Conservation (phyloP, 257 asterid genomes). For the Solanum tacnaense region DNA sequence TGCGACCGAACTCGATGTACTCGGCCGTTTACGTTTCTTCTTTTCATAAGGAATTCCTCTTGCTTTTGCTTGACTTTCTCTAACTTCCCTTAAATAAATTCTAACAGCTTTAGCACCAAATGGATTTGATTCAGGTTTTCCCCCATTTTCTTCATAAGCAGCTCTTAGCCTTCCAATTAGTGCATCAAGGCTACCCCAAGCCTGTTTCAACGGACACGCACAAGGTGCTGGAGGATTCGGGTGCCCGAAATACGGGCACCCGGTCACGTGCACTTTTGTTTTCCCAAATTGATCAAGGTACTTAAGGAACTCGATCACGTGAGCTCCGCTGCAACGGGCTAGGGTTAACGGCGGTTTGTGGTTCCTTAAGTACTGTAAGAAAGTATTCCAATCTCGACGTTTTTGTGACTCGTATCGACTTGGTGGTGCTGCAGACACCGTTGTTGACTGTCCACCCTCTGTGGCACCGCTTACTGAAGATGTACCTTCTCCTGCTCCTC, state of each 20-base stretch:
- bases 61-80: conserved; percentile 38
- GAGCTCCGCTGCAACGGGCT: conserved; percentile 41
- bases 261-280: conserved; percentile 34
- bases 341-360: conserved; percentile 38
- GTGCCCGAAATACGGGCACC: conserved; percentile 36
- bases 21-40: conserved; percentile 32
- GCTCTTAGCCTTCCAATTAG: conserved; percentile 42
- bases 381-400: conserved; percentile 43
- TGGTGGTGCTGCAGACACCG: conserved; percentile 19
- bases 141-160: conserved; percentile 39
- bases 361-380: conserved; percentile 28
- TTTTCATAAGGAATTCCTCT: conserved; percentile 40
- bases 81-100: conserved; percentile 35
- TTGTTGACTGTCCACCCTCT: conserved; percentile 16
- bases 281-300: conserved; percentile 42
- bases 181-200: conserved; percentile 49
- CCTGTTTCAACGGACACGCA: conserved; percentile 31
- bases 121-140: conserved; percentile 35
- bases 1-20: background rate
- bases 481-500: conserved; percentile 5
- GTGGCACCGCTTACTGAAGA: background rate
- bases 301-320: conserved; percentile 41
- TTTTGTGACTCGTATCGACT: conserved; percentile 41
- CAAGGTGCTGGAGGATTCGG: conserved; percentile 41
- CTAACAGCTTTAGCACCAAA: conserved; percentile 38